Evolutionary conservation across 495 filamentous ascomycete genomes (phyloP), one percentile per base, ranked within the genome.

Genomic region (Penicillium bialowiezense): DNA sequence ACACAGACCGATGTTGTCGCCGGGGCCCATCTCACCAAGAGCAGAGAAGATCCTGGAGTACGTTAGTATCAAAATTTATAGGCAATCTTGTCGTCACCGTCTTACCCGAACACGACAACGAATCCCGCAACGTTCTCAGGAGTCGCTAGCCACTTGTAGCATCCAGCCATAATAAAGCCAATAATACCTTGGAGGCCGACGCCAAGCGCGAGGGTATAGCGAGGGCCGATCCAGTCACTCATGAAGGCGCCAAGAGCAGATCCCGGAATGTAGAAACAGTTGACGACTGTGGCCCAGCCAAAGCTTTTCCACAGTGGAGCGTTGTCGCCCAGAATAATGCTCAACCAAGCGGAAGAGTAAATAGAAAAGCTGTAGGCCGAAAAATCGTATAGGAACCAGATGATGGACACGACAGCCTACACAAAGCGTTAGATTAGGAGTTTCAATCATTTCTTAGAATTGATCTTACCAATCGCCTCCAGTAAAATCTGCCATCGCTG

Each of bases 361-460:
- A 91, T 88, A 44, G 80, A 72, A 69, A 93, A 93, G 10, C 84
- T 82, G 63, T 93, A 96, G 17, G 83, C 68, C 0, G 82, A 86
- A 57, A 92, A 92, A 70, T 96, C 88, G 62, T 95, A 96, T 56
- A 95, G 79, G 68, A 95, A 95, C 91, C 91, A 97, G 64, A 97
- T 90, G 19, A 87, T 50, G 45, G 80, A 85, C 37, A 95, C 87
- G 12, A 88, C 68, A 4, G 78, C 52, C 39, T 95, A 68, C n/a
- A 28, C 81, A 69, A n/a, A 3, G 14, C 18, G 77, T 72, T 87
- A 90, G 64, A 74, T 82, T 35, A 64, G 10, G n/a, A n/a, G n/a
- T n/a, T n/a, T n/a, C n/a, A n/a, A n/a, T n/a, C n/a, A n/a, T n/a
- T n/a, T 18, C 23, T 2, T 8, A 17, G 24, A 9, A 29, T 13